Conservation (phyloP, 2,329 filamentous ascomycete genomes). For the Botrytis galanthina region DNA sequence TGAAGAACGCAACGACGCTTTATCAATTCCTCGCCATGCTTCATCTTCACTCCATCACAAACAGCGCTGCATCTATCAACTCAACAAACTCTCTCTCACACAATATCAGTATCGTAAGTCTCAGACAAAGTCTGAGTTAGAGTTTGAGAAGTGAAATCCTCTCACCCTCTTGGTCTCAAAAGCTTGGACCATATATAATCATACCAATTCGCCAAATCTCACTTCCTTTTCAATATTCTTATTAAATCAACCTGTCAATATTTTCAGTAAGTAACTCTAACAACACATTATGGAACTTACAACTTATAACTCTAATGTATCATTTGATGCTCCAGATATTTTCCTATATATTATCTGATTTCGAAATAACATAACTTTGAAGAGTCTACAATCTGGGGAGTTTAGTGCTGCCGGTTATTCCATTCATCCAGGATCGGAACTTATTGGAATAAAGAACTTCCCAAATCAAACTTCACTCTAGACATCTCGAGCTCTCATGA, state of each 20-base stretch:
- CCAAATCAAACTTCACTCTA: too few species aligned
- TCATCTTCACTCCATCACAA: neutral
- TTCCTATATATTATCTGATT: neutral
- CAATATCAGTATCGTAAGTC: neutral
- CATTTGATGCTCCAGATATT: fast-evolving
- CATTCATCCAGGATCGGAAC: neutral
- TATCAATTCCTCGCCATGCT: neutral
- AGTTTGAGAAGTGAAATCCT: neutral
- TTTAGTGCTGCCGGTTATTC: neutral
- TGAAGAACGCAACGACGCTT: neutral
- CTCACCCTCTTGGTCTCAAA: neutral
- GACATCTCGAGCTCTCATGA: too few species aligned
- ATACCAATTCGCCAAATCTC: neutral
- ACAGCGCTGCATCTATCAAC: neutral
- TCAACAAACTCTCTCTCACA: neutral
- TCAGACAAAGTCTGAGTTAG: neutral
- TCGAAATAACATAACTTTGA: neutral
- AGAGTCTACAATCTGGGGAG: neutral
- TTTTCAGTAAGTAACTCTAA: fast-evolving
- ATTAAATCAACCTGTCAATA: neutral
- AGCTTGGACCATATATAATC: neutral
- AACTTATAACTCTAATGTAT: neutral
- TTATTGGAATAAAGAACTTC: too few species aligned
- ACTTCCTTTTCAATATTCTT: neutral
- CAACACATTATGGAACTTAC: fast-evolving